Conservation (phyloP, 306 rosid species). For the Cicer arietinum region DNA sequence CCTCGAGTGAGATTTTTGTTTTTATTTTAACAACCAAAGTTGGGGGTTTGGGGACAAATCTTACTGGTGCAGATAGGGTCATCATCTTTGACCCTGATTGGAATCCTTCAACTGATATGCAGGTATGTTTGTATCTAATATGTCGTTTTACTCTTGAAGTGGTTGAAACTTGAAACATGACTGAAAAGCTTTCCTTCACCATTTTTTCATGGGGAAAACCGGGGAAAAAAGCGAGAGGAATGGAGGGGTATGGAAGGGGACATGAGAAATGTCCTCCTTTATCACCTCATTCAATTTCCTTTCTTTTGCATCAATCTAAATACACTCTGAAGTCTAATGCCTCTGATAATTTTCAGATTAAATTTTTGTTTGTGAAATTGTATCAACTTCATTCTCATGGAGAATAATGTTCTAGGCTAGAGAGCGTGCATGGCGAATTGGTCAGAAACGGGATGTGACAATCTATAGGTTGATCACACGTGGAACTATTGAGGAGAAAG, state of each 20-base stretch:
- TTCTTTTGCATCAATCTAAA: conserved; percentile 13
- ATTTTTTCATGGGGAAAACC: conserved; percentile 1
- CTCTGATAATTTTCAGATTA: conserved; percentile 28
- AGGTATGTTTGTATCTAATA: conserved; percentile 54
- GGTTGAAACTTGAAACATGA: conserved; percentile 40
- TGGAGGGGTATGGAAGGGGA: neutral
- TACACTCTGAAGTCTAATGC: conserved; percentile 30
- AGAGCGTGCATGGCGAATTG: conserved; percentile 99
- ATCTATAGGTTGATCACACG: conserved; percentile 92
- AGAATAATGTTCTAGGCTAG: conserved; percentile 67
- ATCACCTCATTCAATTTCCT: conserved; percentile 10
- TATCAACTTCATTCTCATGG: conserved; percentile 36
- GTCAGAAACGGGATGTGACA: conserved; percentile 95
- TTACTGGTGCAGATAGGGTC: conserved; percentile 95
- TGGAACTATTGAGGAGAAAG: conserved; percentile 97
- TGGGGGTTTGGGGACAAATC: conserved; percentile 97
- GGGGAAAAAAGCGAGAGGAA: conserved; percentile 10
- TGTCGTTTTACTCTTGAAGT: conserved; percentile 17
- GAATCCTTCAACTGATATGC: conserved; percentile 98
- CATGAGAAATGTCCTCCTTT: conserved; percentile 21
- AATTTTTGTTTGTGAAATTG: conserved; percentile 32
- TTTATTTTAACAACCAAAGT: conserved; percentile 95
- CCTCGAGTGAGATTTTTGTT: conserved; percentile 72
- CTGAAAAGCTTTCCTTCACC: conserved; percentile 27
- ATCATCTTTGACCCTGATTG: conserved; percentile 95